Evolutionary conservation across 129 eudicot species (phyloP).

Genomic region (Solidago caesia): DNA sequence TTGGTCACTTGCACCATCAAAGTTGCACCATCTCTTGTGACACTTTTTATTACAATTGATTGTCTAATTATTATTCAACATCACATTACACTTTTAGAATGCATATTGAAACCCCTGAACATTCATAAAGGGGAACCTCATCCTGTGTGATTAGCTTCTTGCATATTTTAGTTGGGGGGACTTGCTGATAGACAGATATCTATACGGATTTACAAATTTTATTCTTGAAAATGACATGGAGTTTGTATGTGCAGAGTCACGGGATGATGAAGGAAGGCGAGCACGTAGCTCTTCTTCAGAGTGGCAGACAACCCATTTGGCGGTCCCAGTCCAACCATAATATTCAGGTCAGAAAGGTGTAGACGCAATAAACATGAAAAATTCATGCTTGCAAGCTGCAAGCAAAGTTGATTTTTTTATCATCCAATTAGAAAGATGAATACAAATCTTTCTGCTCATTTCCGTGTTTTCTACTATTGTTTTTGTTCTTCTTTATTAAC

Average conservation of each 20-base stretch:
- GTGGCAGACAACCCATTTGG: slow-evolving; percentile 93
- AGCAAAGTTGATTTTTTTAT: slow-evolving; percentile 24
- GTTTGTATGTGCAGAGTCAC: slow-evolving; percentile 50
- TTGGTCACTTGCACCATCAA: too few species aligned
- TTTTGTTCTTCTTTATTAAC: not conserved
- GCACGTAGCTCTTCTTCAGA: slow-evolving; percentile 92
- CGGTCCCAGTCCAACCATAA: slow-evolving; percentile 91
- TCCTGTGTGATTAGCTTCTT: not conserved
- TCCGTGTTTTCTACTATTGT: slow-evolving; percentile 10
- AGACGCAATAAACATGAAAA: slow-evolving; percentile 26
- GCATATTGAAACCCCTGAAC: not conserved
- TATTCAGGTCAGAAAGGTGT: slow-evolving; percentile 88
- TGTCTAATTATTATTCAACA: too few species aligned
- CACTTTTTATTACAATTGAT: too few species aligned
- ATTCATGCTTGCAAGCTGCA: slow-evolving; percentile 3
- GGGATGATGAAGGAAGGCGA: slow-evolving; percentile 99
- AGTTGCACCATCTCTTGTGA: too few species aligned
- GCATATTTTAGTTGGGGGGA: not conserved
- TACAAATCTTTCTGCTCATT: not conserved
- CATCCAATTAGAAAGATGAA: slow-evolving; percentile 24
- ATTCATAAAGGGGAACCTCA: not conserved
- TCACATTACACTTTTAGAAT: too few species aligned
- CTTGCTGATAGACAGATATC: too few species aligned
- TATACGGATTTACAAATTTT: not conserved
- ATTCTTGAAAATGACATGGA: slow-evolving; percentile 17